A percentile compares a stretch with the other conserved stretches of the same genome.
Conservation (phyloP, 768 basidiomycete species). For the Mycena rosella region DNA sequence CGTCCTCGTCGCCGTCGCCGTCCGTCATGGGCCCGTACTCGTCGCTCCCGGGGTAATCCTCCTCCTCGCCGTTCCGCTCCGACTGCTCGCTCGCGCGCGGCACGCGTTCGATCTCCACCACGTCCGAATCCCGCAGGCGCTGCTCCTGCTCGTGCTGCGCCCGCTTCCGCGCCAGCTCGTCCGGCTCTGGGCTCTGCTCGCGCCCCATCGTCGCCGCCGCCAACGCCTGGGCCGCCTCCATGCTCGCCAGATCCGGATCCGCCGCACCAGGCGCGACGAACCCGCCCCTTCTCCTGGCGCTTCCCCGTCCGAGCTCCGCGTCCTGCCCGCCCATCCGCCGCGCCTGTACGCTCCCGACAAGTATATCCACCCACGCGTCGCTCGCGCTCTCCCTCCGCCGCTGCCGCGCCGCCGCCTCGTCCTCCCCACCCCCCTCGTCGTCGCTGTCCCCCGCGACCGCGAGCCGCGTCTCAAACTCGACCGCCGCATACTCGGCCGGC, state of each 20-base stretch:
- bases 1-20: slow-evolving; percentile 24
- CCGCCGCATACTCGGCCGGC: slow-evolving; percentile 83
- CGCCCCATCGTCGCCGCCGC: slow-evolving; percentile 57
- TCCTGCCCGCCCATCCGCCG: slow-evolving; percentile 71
- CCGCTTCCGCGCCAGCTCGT: slow-evolving; percentile 50
- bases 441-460: slow-evolving; percentile 78
- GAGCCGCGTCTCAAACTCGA: slow-evolving; percentile 87
- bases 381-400: slow-evolving; percentile 65
- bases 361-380: slow-evolving; percentile 91
- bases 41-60: slow-evolving; percentile 31
- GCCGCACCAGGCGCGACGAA: slow-evolving; percentile 38
- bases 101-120: slow-evolving; percentile 63
- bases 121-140: slow-evolving; percentile 59
- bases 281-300: slow-evolving; percentile 48
- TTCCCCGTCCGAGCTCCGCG: slow-evolving; percentile 47
- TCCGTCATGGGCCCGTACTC: neutral
- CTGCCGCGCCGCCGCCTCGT: slow-evolving; percentile 58
- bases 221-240: slow-evolving; percentile 80
- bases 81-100: slow-evolving; percentile 50
- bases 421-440: slow-evolving; percentile 52
- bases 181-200: slow-evolving; percentile 28
- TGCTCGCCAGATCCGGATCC: slow-evolving; percentile 80
- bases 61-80: slow-evolving; percentile 24
- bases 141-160: slow-evolving; percentile 46
- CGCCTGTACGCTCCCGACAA: slow-evolving; percentile 68